Percentiles rank a stretch among this genome's conserved stretches.
Evolutionary conservation across 2,329 filamentous ascomycete species (phyloP).

Genomic region (Aspergillus amoenus): DNA sequence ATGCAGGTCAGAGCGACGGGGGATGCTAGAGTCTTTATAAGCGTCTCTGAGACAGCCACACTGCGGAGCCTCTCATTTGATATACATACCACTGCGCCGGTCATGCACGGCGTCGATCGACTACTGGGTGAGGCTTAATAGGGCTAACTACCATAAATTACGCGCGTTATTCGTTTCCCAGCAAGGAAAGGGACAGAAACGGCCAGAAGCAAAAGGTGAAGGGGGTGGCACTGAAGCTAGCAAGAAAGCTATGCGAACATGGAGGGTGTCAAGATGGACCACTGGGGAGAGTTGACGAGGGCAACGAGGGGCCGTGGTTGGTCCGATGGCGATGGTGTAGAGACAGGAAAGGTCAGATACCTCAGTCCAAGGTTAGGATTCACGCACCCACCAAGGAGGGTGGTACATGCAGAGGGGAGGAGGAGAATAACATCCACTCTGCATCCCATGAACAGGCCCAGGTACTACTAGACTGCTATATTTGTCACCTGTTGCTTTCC

Average conservation of each 20-base stretch:
- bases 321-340: slow-evolving; percentile 9
- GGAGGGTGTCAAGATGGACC: slow-evolving; percentile 14
- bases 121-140: slow-evolving; percentile 38
- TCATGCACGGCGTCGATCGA: slow-evolving; percentile 48
- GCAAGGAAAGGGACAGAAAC: slow-evolving; percentile 18
- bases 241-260: slow-evolving; percentile 13
- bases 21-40: slow-evolving; percentile 33
- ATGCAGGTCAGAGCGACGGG: slow-evolving; percentile 22
- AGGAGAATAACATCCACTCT: slow-evolving; percentile 18
- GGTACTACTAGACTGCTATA: slow-evolving; percentile 24
- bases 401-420: slow-evolving; percentile 26
- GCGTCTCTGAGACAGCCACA: slow-evolving; percentile 30
- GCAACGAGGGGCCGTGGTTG: slow-evolving; percentile 11
- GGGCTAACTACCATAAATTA: slow-evolving; percentile 27
- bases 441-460: slow-evolving; percentile 27
- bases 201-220: slow-evolving; percentile 25
- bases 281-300: slow-evolving; percentile 7
- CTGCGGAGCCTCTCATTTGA: slow-evolving; percentile 46
- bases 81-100: slow-evolving; percentile 39
- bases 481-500: slow-evolving; percentile 25
- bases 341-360: slow-evolving; percentile 6
- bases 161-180: slow-evolving; percentile 20
- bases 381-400: slow-evolving; percentile 19
- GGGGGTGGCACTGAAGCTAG: slow-evolving; percentile 18
- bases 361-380: not conserved